Conservation (phyloP, 2,329 filamentous ascomycete genomes). For the Alternaria brassicae region DNA sequence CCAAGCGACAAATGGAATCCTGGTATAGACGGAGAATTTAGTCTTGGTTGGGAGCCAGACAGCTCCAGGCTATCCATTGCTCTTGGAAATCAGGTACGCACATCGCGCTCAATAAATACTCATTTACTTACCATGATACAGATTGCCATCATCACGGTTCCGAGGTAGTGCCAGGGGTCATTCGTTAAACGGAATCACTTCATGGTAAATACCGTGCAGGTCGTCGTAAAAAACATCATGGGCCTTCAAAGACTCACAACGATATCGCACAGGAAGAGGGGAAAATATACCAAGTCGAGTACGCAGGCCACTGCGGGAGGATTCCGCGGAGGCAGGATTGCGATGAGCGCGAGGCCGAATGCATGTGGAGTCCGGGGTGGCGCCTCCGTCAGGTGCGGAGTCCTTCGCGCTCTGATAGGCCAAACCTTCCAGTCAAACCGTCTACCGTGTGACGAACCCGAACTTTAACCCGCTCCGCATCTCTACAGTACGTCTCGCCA, state of each 20-base stretch:
- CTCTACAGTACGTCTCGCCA: constrained; percentile 6
- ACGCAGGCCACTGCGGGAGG: constrained; percentile 6
- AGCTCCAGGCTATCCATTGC: constrained; percentile 48
- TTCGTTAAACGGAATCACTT: neutral
- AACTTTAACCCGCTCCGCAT: constrained; percentile 2
- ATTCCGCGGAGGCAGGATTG: constrained; percentile 17
- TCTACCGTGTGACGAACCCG: constrained; percentile 14
- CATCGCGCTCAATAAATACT: neutral
- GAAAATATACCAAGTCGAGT: neutral
- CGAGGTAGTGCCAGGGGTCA: constrained; percentile 27
- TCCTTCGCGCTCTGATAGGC: constrained; percentile 22
- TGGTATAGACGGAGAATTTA: constrained; percentile 44
- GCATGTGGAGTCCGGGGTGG: constrained; percentile 29
- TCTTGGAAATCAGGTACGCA: constrained; percentile 48
- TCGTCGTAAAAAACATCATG: neutral
- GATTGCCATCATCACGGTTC: constrained; percentile 47
- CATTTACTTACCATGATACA: constrained; percentile 20
- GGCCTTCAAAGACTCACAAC: neutral
- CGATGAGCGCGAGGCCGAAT: constrained; percentile 27
- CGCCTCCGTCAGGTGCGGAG: constrained; percentile 26
- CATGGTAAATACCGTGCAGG: neutral
- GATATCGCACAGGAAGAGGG: neutral
- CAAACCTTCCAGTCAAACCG: neutral
- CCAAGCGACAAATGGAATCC: constrained; percentile 41
- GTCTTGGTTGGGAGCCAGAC: constrained; percentile 51